These are phyloP conservation scores for Nicotiana noctiflora DNA, from an alignment of 257 asterid genomes.

Conservation along the genomic window DNA sequence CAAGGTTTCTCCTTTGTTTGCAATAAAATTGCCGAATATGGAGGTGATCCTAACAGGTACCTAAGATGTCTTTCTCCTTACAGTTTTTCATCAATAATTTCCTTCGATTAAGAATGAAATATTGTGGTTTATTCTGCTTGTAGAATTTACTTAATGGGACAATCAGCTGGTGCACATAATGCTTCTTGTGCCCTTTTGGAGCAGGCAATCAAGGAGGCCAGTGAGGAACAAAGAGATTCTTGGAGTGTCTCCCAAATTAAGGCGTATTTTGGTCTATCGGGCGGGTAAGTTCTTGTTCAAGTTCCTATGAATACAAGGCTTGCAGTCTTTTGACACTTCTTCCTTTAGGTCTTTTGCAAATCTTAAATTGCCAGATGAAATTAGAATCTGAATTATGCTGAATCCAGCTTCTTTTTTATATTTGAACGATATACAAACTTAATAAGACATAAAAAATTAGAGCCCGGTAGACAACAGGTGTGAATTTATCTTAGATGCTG, in stretches of 20 bases:
- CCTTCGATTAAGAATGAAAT: constrained; percentile 6
- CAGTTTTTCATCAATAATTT: not conserved
- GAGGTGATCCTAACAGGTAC: constrained; percentile 97
- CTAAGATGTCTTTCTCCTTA: not conserved
- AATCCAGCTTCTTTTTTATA: not conserved
- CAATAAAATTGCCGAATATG: constrained; percentile 85
- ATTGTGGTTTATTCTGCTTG: not conserved
- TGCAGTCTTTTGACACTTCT: not conserved
- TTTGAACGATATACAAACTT: not conserved
- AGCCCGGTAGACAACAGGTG: no score
- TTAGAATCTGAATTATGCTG: not conserved
- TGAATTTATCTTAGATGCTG: not conserved
- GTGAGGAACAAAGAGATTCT: constrained; percentile 47
- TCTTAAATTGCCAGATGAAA: not conserved
- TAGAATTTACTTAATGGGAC: constrained; percentile 93
- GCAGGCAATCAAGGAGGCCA: constrained; percentile 85
- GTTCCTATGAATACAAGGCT: not conserved
- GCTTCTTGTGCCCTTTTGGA: constrained; percentile 87
- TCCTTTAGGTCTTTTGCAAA: not conserved
- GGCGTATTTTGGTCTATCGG: constrained; percentile 92
- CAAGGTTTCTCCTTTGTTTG: constrained; percentile 87
- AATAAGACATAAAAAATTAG: no score
- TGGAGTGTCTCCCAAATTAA: constrained; percentile 91
- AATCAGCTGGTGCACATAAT: constrained; percentile 97
- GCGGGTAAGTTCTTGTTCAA: constrained; percentile 58